phyloP scores from a whole-genome alignment of 768 basidiomycete species.

The Podaxis rugospora region DNA sequence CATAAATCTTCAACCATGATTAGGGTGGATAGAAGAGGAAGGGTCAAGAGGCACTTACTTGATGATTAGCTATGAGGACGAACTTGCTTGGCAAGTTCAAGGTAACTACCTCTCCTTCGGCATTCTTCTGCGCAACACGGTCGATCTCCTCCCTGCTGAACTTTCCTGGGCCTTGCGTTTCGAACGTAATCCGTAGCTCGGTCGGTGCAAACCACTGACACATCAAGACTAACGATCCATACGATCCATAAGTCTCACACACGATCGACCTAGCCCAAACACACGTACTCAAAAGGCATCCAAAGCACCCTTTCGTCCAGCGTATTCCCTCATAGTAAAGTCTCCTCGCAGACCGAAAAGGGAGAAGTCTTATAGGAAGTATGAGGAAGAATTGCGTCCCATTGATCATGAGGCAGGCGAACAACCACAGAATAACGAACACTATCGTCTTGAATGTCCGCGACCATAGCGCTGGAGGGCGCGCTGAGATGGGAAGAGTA shows the following conservation, averaged over 20 bases:
- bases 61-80: slow-evolving; percentile 90
- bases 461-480: slow-evolving; percentile 51
- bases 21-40: background rate
- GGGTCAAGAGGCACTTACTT: slow-evolving; percentile 41
- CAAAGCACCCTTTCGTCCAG: slow-evolving; percentile 83
- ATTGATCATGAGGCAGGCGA: slow-evolving; percentile 67
- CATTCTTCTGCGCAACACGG: slow-evolving; percentile 50
- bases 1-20: slow-evolving; percentile 48
- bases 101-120: slow-evolving; percentile 48
- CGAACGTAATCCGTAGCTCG: slow-evolving; percentile 66
- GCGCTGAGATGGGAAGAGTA: slow-evolving; percentile 46
- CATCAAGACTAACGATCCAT: slow-evolving; percentile 54
- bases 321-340: slow-evolving; percentile 69
- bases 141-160: slow-evolving; percentile 59
- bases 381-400: slow-evolving; percentile 68
- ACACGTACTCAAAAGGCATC: slow-evolving; percentile 62
- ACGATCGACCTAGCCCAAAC: background rate
- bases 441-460: slow-evolving; percentile 44
- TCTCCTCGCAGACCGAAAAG: slow-evolving; percentile 48
- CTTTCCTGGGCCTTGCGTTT: slow-evolving; percentile 60
- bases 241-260: background rate
- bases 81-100: slow-evolving; percentile 75
- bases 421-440: slow-evolving; percentile 54
- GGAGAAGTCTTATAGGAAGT: slow-evolving; percentile 61
- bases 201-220: slow-evolving; percentile 83